phyloP scores from a whole-genome alignment of 495 filamentous ascomycete species.

The Achaetomiella virescens region DNA sequence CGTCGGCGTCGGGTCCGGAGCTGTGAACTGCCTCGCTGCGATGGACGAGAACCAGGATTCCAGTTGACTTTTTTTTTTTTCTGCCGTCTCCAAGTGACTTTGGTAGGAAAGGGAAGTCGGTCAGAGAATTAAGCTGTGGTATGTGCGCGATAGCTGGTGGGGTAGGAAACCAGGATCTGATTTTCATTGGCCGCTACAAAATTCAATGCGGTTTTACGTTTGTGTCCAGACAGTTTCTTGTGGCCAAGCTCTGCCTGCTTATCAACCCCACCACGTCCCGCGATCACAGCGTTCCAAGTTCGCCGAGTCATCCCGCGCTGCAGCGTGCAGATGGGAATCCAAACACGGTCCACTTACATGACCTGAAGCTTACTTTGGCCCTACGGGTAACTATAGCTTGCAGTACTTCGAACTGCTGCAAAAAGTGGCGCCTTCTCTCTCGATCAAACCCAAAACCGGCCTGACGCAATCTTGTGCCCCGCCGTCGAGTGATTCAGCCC shows the following conservation, averaged over 20 bases:
- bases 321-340: too few relatives aligned
- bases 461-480: too few relatives aligned
- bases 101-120: constrained; percentile 15
- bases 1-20: constrained; percentile 6
- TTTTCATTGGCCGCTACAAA: constrained; percentile 1
- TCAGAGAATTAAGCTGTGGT: constrained; percentile 27
- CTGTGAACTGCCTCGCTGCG: constrained; percentile 1
- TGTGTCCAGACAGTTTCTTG: neutral
- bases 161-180: neutral
- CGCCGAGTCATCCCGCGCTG: too few relatives aligned
- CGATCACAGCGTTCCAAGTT: neutral
- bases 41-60: neutral
- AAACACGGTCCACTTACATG: too few relatives aligned
- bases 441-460: too few relatives aligned
- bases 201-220: neutral
- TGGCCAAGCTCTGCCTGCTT: neutral
- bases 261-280: neutral
- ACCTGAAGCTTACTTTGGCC: too few relatives aligned
- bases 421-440: too few relatives aligned
- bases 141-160: constrained; percentile 14
- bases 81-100: constrained; percentile 22
- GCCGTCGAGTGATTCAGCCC: too few relatives aligned
- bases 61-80: constrained; percentile 32
- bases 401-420: too few relatives aligned
- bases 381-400: too few relatives aligned